Evolutionary conservation across 352 stramenopile species (phyloP), one percentile per base, ranked within the genome.

Genomic region (Pythium pyrilobum): DNA sequence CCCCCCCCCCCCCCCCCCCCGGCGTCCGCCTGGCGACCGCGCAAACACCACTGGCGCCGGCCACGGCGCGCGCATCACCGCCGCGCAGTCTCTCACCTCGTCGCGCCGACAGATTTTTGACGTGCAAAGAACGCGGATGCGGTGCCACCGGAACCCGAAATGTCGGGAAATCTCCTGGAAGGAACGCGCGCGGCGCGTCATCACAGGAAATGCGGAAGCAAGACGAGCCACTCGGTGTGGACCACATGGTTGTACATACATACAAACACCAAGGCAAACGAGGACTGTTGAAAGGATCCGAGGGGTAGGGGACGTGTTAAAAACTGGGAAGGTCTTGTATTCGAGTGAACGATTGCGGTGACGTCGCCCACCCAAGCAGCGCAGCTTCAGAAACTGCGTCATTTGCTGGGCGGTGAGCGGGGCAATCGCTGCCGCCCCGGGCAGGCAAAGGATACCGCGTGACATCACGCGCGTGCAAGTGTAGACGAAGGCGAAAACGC

Each of bases 251-350:
- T 20, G 16, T 20, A 11, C 25, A 37, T 13, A 6, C 29, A 56
- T 62, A 56, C 23, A 46, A 15, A 62, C 45, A 32, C n/a, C 54
- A 62, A 62, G 54, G 56, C 28, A 55, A 38, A 46, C 5, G 13
- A 34, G 24, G n/a, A n/a, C 3, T 15, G 10, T n/a, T 15, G 40
- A 59, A 54, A 34, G 36, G 27, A 33, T 51, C 32, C 52, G 43
- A 31, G 52, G 34, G 45, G 38, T 60, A 60, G 52, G 52, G 52
- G 3, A 3, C 21, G 0, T 21, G 33, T 54, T 43, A 54, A 54
- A 54, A 45, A 45, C 44, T 52, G 29, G 32, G 36, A 36, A 20
- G 47, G 47, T 8, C 6, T 23, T 54, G 12, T 59, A 45, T 37
- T 52, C 25, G 32, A 9, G 11, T 13, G 28, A 5, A 18, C 28